Evolutionary conservation across 2,329 filamentous ascomycete genomes (phyloP).

Genomic region (Penicillium psychrosexuale): DNA sequence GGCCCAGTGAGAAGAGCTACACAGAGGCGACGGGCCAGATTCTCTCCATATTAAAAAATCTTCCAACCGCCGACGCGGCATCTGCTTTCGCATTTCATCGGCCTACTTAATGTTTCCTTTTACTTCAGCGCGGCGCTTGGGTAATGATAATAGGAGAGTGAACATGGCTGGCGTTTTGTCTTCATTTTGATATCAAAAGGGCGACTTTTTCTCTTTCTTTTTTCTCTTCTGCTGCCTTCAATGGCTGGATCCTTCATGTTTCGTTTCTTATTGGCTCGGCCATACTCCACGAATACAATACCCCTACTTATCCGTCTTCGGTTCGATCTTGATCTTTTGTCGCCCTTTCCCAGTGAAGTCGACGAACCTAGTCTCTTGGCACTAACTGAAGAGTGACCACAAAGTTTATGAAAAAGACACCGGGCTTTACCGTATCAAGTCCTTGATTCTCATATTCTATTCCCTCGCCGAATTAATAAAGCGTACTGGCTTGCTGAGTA

Average conservation of each 20-base stretch:
- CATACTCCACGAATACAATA: not conserved
- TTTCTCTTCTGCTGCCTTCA: not conserved
- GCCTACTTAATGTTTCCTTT: slow-evolving; percentile 9
- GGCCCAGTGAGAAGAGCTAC: slow-evolving; percentile 21
- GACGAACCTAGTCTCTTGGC: not conserved
- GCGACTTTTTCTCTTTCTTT: not conserved
- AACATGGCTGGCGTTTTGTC: slow-evolving; percentile 8
- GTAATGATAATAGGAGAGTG: slow-evolving; percentile 13
- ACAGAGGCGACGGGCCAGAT: slow-evolving; percentile 19
- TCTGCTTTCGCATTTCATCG: not conserved
- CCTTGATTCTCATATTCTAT: not conserved
- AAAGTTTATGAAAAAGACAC: not conserved
- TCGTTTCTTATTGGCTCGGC: not conserved
- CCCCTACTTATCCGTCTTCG: not conserved
- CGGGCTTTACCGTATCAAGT: not conserved
- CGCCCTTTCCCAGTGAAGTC: not conserved
- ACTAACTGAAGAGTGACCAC: not conserved
- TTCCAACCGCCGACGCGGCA: not conserved
- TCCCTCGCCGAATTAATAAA: not conserved
- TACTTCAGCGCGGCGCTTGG: slow-evolving; percentile 21
- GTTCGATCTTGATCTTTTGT: not conserved
- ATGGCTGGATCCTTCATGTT: not conserved
- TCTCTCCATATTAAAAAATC: slow-evolving; percentile 20
- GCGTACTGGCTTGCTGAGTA: not conserved
- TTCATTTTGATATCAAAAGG: slow-evolving; percentile 4